phyloP scores from a whole-genome alignment of 768 basidiomycete species.

The Leucosporidium creatinivorum region DNA sequence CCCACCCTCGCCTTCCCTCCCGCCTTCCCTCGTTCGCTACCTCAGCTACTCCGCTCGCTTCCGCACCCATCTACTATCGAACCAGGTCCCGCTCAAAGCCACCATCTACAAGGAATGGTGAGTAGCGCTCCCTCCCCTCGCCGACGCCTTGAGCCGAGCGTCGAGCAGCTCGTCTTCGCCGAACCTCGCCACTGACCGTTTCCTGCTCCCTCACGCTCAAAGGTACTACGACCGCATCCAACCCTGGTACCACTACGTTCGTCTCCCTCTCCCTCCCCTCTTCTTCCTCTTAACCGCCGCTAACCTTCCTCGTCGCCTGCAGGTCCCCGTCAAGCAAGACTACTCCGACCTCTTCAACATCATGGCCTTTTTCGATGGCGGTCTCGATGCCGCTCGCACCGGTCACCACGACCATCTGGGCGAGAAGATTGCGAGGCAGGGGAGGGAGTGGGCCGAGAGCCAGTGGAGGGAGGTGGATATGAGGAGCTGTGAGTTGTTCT shows the following conservation, averaged over 20 bases:
- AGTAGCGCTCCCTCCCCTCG: too few species aligned
- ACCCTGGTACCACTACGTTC: conserved; percentile 57
- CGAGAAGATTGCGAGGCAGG: conserved; percentile 51
- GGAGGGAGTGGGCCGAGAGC: conserved; percentile 39
- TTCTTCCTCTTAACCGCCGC: not conserved
- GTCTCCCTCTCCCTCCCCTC: too few species aligned
- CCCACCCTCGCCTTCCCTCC: not conserved
- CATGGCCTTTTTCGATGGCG: conserved; percentile 62
- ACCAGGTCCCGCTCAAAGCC: conserved; percentile 50
- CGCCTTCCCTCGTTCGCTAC: not conserved
- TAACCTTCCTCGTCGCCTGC: conserved; percentile 13
- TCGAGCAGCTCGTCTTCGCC: too few species aligned
- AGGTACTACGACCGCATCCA: conserved; percentile 77
- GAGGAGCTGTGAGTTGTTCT: conserved; percentile 10
- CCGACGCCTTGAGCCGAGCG: too few species aligned
- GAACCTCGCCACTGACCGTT: too few species aligned
- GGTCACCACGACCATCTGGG: conserved; percentile 58
- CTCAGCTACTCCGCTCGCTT: conserved; percentile 1
- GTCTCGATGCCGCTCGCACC: conserved; percentile 31
- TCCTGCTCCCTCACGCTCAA: too few species aligned
- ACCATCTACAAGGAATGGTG: conserved; percentile 80
- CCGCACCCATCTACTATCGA: not conserved
- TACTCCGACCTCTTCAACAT: conserved; percentile 53
- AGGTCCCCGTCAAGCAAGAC: conserved; percentile 37
- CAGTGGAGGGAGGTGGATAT: conserved; percentile 35